Evolutionary conservation across 805 yeast genomes (phyloP).

Genomic region (Trichomonascus vanleenenianus): DNA sequence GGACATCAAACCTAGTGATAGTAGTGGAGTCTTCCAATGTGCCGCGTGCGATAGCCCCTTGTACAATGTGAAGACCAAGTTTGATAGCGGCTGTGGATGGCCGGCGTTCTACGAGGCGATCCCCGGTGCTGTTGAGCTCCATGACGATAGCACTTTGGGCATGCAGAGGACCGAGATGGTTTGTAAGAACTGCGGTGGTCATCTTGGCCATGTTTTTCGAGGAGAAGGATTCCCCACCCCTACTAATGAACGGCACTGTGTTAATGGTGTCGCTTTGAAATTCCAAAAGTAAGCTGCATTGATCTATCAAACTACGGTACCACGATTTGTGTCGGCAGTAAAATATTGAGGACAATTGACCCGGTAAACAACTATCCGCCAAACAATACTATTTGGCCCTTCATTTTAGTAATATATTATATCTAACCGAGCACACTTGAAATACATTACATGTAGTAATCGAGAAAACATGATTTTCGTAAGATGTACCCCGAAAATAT

Average conservation of each 20-base stretch:
- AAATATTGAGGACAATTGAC: no score
- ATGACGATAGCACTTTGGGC: constrained; percentile 58
- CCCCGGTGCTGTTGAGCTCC: constrained; percentile 63
- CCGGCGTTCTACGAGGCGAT: constrained; percentile 91
- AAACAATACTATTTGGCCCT: no score
- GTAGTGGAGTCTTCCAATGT: constrained; percentile 66
- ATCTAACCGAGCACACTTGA: no score
- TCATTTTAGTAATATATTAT: no score
- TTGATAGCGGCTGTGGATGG: constrained; percentile 95
- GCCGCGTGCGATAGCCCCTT: constrained; percentile 80
- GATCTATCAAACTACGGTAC: no score
- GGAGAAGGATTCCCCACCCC: constrained; percentile 91
- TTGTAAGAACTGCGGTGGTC: constrained; percentile 86
- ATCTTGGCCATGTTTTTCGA: constrained; percentile 88
- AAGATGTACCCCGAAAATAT: no score
- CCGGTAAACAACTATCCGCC: no score
- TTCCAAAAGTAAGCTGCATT: constrained; percentile 31
- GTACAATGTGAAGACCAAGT: constrained; percentile 73
- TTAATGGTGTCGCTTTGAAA: constrained; percentile 74
- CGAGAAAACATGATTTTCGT: no score
- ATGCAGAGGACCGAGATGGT: constrained; percentile 85
- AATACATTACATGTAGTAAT: no score
- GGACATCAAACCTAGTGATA: constrained; percentile 43
- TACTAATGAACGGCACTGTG: constrained; percentile 91
- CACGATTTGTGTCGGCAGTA: no score